phyloP scores from a whole-genome alignment of 2,329 filamentous ascomycete genomes.

The Cytospora schulzeri region DNA sequence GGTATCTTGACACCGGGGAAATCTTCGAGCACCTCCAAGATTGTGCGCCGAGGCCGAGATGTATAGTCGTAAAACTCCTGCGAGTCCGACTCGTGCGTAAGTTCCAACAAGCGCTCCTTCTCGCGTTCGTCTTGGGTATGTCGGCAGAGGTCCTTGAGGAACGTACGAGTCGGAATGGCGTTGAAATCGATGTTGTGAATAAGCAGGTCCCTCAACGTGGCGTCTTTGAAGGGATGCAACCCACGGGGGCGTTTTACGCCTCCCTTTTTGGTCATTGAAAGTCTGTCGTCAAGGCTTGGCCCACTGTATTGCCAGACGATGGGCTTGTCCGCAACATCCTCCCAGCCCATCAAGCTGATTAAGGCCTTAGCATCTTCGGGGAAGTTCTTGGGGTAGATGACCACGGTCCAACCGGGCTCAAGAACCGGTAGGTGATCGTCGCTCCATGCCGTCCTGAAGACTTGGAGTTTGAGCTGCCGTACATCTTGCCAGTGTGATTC shows the following conservation, averaged over 20 bases:
- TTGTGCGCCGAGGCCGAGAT: slow-evolving; percentile 83
- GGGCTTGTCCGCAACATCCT: slow-evolving; percentile 67
- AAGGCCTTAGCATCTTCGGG: slow-evolving; percentile 76
- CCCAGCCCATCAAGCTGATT: slow-evolving; percentile 79
- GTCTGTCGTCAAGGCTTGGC: not conserved
- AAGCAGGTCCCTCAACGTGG: slow-evolving; percentile 74
- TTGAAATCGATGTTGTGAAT: slow-evolving; percentile 86
- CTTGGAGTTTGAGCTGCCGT: slow-evolving; percentile 69
- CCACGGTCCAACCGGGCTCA: slow-evolving; percentile 77
- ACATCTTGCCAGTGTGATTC: slow-evolving; percentile 89
- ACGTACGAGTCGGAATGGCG: slow-evolving; percentile 82
- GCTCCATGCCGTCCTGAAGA: slow-evolving; percentile 35
- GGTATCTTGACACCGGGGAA: slow-evolving; percentile 85
- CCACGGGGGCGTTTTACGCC: slow-evolving; percentile 30
- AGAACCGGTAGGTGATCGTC: slow-evolving; percentile 37
- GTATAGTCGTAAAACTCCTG: slow-evolving; percentile 98
- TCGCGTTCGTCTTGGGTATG: slow-evolving; percentile 75
- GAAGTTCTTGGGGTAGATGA: slow-evolving; percentile 87
- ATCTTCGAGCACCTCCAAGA: slow-evolving; percentile 89
- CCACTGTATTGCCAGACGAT: slow-evolving; percentile 33
- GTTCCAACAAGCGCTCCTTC: slow-evolving; percentile 79
- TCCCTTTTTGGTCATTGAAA: not conserved
- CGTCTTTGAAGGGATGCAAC: slow-evolving; percentile 43
- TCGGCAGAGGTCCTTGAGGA: slow-evolving; percentile 77
- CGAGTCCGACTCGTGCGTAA: slow-evolving; percentile 75